Conservation (phyloP, 169 alveolate genomes). For the Eimeria acervulina region DNA sequence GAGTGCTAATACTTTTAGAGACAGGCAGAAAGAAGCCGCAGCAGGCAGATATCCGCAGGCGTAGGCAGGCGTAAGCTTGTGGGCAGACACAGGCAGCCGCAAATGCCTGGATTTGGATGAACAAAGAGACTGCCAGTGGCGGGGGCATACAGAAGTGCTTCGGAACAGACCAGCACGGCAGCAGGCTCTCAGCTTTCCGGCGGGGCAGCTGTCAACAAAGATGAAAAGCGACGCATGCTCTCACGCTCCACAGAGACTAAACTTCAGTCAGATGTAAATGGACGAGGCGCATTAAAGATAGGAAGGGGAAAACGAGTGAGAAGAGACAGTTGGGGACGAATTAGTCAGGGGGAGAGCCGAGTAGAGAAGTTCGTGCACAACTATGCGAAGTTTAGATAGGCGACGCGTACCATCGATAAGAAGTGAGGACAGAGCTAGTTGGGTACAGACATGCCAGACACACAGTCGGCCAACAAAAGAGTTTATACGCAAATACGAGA, state of each 20-base stretch:
- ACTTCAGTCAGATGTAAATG: background rate
- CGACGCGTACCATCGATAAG: too few species aligned
- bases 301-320: background rate
- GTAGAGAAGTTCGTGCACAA: background rate
- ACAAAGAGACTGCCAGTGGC: background rate
- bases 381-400: background rate
- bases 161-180: background rate
- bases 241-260: background rate
- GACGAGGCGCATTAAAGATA: background rate
- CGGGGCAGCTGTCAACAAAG: background rate
- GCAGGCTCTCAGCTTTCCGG: background rate
- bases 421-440: too few species aligned
- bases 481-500: background rate
- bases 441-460: too few species aligned
- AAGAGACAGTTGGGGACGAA: background rate
- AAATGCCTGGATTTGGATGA: background rate
- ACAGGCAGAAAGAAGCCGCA: background rate
- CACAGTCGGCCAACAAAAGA: too few species aligned
- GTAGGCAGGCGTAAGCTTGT: too few species aligned
- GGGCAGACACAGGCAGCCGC: background rate
- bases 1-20: background rate
- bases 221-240: background rate
- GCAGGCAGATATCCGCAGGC: background rate
- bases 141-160: background rate
- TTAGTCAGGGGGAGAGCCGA: background rate